Evolutionary conservation across 2,329 filamentous ascomycete genomes (phyloP), one percentile per base, ranked within the genome.

Genomic region (Fusarium sp.): DNA sequence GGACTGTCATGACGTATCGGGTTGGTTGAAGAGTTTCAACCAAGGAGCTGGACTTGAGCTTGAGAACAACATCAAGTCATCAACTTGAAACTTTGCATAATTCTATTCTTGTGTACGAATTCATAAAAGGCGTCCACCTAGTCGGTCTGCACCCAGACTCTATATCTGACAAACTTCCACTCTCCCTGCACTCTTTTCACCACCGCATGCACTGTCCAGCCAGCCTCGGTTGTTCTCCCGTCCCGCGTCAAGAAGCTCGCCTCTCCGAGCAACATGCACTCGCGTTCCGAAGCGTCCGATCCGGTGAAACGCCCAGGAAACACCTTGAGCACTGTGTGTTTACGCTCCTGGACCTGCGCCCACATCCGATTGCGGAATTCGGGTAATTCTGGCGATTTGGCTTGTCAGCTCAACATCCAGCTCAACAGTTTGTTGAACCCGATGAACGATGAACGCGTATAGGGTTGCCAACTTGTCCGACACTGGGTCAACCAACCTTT

Each of bases 291-390:
- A 41, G 56, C 60, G 56, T 46, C 68, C 50, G 69, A 56, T 16
- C 53, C 71, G n/a, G 67, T 41, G 59, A 84, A 83, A 5, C 64
- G 64, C 1, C 76, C 82, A 16, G 82, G 81, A 60, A 85, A 85
- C 8, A 84, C 81, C 70, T 82, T 82, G 31, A 70, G 70, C 28
- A 84, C 78, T 3, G 71, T 79, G 73, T 86, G 84, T 62, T 74
- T 81, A 40, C 84, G 77, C 39, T 78, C 75, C 59, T 74, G 70
- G 18, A 85, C 79, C 18, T 73, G 68, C 12, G 81, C 77, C 83
- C 84, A 85, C 84, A 86, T 86, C 27, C 78, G 74, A 16, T 68
- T 66, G 37, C 85, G 79, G 30, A 86, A 67, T 41, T 73, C 73
- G 5, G 78, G 78, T 50, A 86, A 82, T 40, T 83, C 84, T 86